Conservation (phyloP, 768 basidiomycete species). For the Tylopilus subfusipes region DNA sequence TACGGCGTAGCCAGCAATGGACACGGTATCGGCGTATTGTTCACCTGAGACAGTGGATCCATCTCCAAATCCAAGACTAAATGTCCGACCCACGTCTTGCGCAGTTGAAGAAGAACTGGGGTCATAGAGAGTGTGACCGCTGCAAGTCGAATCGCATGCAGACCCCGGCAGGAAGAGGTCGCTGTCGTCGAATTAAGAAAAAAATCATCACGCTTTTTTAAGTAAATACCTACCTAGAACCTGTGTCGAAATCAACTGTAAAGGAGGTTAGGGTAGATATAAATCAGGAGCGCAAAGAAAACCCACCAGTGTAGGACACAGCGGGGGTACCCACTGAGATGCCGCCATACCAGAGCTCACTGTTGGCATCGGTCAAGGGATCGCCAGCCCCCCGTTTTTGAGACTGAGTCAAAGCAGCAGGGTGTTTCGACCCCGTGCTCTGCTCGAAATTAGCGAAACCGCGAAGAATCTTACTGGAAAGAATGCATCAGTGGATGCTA, state of each 20-base stretch:
- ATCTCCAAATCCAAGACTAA: constrained; percentile 36
- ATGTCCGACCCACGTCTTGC: constrained; percentile 13
- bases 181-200: constrained; percentile 1
- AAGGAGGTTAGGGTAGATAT: background rate
- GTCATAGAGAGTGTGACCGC: constrained; percentile 24
- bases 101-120: constrained; percentile 26
- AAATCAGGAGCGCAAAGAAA: background rate
- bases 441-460: background rate
- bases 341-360: constrained; percentile 7
- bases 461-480: constrained; percentile 1
- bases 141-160: constrained; percentile 19
- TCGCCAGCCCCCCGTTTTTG: background rate
- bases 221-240: constrained; percentile 12
- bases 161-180: constrained; percentile 10
- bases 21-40: constrained; percentile 36
- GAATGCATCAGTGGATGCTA: background rate
- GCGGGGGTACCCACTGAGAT: constrained; percentile 6
- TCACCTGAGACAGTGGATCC: constrained; percentile 31
- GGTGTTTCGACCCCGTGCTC: constrained; percentile 1
- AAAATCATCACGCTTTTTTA: background rate
- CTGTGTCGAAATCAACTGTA: constrained; percentile 28
- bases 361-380: background rate
- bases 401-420: background rate
- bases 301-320: background rate
- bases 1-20: constrained; percentile 3